Percentiles rank a stretch among this genome's conserved stretches.
phyloP scores from a whole-genome alignment of 2,329 filamentous ascomycete genomes.

The Exophiala phaeomuriformis region DNA sequence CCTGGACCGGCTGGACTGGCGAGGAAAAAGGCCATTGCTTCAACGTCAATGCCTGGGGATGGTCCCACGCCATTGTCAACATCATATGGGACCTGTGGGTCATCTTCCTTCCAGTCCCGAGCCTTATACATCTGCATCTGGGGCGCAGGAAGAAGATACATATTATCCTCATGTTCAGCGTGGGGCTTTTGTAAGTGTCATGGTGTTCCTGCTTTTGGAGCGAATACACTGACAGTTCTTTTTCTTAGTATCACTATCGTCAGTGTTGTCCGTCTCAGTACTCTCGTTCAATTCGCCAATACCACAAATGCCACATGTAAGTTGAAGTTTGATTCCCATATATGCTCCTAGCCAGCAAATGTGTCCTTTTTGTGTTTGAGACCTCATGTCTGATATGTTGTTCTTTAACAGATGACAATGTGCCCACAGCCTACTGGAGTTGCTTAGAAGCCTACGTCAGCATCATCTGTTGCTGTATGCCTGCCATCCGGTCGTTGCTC shows the following conservation, averaged over 20 bases:
- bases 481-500: conserved; percentile 16
- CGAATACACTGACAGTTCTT: background rate
- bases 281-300: conserved; percentile 38
- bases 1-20: conserved; percentile 49
- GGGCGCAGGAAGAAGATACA: conserved; percentile 45
- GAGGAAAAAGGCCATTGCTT: conserved; percentile 44
- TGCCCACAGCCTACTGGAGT: conserved; percentile 16
- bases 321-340: background rate
- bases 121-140: conserved; percentile 40
- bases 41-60: conserved; percentile 45
- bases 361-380: background rate
- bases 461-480: conserved; percentile 16
- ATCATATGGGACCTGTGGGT: conserved; percentile 50
- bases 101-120: conserved; percentile 46
- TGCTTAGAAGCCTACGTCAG: conserved; percentile 13
- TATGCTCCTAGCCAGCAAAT: background rate
- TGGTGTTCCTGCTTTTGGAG: background rate
- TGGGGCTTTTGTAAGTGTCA: conserved; percentile 39
- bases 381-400: too few relatives aligned
- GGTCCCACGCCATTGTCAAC: conserved; percentile 47
- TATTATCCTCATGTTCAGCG: conserved; percentile 47
- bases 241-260: conserved; percentile 39
- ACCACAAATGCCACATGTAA: conserved; percentile 38
- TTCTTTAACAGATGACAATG: conserved; percentile 11
- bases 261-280: conserved; percentile 40